phyloP scores from a whole-genome alignment of 257 asterid species.

The Anisodus tanguticus region DNA sequence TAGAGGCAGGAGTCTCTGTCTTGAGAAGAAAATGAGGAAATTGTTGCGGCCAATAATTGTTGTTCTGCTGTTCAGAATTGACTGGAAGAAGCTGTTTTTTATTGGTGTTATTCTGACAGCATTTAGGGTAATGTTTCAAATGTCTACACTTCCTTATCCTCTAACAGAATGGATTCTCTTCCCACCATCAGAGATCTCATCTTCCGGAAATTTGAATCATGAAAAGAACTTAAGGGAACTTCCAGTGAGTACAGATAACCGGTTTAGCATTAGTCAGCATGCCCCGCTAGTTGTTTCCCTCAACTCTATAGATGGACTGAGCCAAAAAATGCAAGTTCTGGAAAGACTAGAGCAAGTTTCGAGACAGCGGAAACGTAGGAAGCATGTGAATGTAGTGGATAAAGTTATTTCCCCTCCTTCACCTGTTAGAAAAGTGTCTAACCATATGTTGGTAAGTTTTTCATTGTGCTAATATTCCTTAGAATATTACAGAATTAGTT shows the following conservation, averaged over 20 bases:
- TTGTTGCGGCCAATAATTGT: constrained; percentile 41
- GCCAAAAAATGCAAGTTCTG: constrained; percentile 32
- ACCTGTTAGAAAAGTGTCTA: constrained; percentile 38
- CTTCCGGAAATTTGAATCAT: constrained; percentile 37
- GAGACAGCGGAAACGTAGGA: constrained; percentile 33
- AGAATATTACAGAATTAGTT: background rate
- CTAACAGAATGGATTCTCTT: constrained; percentile 51
- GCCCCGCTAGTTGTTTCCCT: constrained; percentile 39
- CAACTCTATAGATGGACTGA: constrained; percentile 45
- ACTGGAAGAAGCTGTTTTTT: constrained; percentile 74
- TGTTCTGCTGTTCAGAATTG: constrained; percentile 66
- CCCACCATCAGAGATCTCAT: constrained; percentile 39
- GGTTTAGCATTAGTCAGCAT: constrained; percentile 43
- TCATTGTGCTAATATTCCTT: constrained; percentile 21
- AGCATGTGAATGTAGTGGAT: constrained; percentile 34
- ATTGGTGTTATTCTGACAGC: constrained; percentile 58
- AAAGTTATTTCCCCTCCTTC: constrained; percentile 41
- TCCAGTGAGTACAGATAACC: constrained; percentile 33
- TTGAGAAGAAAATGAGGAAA: constrained; percentile 46
- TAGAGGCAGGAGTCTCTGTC: background rate
- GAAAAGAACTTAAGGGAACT: constrained; percentile 44
- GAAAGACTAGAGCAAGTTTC: constrained; percentile 30
- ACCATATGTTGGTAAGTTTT: constrained; percentile 48
- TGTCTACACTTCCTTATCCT: constrained; percentile 74
- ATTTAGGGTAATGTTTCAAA: constrained; percentile 58